Base-by-base conservation (phyloP, 352 stramenopile species). In the Stephanocyclus meneghinianus region DNA sequence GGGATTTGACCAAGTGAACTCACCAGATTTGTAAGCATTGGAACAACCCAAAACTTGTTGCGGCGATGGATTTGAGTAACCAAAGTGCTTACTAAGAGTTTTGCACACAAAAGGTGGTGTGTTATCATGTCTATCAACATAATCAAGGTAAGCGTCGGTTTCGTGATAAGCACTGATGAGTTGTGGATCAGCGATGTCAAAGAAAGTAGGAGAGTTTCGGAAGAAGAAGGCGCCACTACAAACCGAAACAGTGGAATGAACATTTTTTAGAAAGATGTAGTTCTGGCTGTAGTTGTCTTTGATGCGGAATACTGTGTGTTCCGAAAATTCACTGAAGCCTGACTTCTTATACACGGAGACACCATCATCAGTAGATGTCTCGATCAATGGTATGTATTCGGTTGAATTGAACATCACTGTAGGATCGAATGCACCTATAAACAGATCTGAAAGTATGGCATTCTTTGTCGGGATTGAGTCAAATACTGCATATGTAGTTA, bases 71-170 rank as follows among this genome's bases (percentile, higher is more conserved):
- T 93, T 93, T 7, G 70, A 88, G 26, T 80, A 76, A 30, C 85
- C 86, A 74, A 93, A 90, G n/a, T 83, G 74, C 67, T 93, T 87
- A 0, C 89, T 65, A 8, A 92, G 55, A 21, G 32, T 35, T 16
- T 60, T 71, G 57, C 78, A 76, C 13, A 86, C 56, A 83, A 89
- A 90, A 16, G 85, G 85, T 26, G 87, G 72, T 10, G 71, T 62
- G 50, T 77, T 92, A n/a, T 47, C 44, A 61, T 92, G 82, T n/a
- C 79, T 64, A 44, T 80, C 32, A n/a, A 87, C 65, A 68, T 88
- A 65, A 51, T 89, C 72, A 0, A 92, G 18, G 15, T 86, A 79
- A 0, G 87, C 85, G 11, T 92, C 85, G 21, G 62, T 83, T 70
- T 92, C 87, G 3, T 87, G 62, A 62, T 80, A 61, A 26, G 83